Evolutionary conservation across 2,329 filamentous ascomycete genomes (phyloP), one percentile per base, ranked within the genome.

Genomic region (Verticillium alfalfae): DNA sequence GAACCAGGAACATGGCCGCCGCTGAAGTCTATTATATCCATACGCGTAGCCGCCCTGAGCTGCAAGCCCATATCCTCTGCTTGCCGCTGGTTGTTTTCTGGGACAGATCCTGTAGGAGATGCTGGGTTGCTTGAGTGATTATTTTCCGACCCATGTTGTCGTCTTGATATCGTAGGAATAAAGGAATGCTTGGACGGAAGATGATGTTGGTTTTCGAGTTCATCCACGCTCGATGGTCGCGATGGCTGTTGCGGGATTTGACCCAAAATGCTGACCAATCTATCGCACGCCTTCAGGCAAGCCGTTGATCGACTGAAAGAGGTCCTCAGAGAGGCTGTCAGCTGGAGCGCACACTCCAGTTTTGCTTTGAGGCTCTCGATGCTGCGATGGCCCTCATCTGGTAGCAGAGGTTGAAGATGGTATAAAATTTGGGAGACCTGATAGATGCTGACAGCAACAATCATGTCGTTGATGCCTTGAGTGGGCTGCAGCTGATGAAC

Each of bases 341-440:
- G 36, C 3, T 38, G 38, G 36, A 60, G 12, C 12, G 59, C 59
- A 7, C 55, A 34, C 8, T 18, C 26, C 9, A 60, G 36, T 36
- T 39, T 60, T 8, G 38, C 34, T 15, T 60, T 60, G 52, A 60
- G 22, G 18, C 41, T 41, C 22, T 49, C 57, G 16, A 58, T 18
- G 31, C 57, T 34, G 22, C 34, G 41, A 9, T 38, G 3, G 16
- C 57, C 49, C 10, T 63, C 49, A 1, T 54, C 41, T 18, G 59
- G 59, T 18, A 63, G 62, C 13, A 61, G 36, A 15, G 58, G 41
- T n/a, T 34, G 39, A 12, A 63, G 26, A 52, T 61, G 58, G 8
- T 55, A 49, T 18, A 58, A 36, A 13, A 61, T 64, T 37, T 63
- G 56, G 13, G 57, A n/a, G 12, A 59, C 56, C 39, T 61, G 64